A percentile compares a stretch with the other conserved stretches of the same genome.
phyloP scores from a whole-genome alignment of 805 yeast species.

The Lipomyces kockii region DNA sequence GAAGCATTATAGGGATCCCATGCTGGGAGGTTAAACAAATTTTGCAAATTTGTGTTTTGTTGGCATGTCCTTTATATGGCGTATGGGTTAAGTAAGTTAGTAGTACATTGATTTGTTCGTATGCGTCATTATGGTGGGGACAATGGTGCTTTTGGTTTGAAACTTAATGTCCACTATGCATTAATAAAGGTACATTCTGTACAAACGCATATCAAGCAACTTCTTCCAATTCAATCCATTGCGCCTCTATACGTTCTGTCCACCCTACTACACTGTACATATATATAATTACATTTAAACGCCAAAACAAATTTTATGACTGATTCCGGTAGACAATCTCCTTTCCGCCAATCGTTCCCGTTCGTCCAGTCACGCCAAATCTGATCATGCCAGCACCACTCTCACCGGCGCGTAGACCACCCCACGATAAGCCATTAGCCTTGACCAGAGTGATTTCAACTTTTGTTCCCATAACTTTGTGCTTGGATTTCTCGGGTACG shows the following conservation, averaged over 20 bases:
- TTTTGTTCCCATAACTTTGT: constrained; percentile 37
- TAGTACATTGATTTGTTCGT: background rate
- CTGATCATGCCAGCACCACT: constrained; percentile 40
- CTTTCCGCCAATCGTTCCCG: constrained; percentile 40
- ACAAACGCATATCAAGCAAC: background rate
- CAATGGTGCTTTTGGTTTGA: background rate
- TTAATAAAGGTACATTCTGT: background rate
- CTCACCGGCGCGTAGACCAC: constrained; percentile 39
- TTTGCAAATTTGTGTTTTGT: background rate
- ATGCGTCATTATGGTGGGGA: background rate
- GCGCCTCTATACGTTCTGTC: background rate
- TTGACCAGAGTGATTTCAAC: constrained; percentile 38
- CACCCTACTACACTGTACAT: background rate
- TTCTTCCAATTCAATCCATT: background rate
- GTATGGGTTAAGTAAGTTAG: background rate
- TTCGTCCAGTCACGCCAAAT: constrained; percentile 39
- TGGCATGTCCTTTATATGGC: background rate
- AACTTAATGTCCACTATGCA: constrained; percentile 1
- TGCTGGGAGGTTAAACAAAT: constrained; percentile 47
- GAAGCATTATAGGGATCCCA: constrained; percentile 79
- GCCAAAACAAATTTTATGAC: constrained; percentile 15
- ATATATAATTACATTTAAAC: constrained; percentile 2
- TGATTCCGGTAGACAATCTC: constrained; percentile 34
- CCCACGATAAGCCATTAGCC: constrained; percentile 38
- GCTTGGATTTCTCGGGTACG: constrained; percentile 37